A percentile compares a stretch with the other conserved stretches of the same genome.
phyloP scores from a whole-genome alignment of 2,329 filamentous ascomycete species.

The Cercospora beticola region DNA sequence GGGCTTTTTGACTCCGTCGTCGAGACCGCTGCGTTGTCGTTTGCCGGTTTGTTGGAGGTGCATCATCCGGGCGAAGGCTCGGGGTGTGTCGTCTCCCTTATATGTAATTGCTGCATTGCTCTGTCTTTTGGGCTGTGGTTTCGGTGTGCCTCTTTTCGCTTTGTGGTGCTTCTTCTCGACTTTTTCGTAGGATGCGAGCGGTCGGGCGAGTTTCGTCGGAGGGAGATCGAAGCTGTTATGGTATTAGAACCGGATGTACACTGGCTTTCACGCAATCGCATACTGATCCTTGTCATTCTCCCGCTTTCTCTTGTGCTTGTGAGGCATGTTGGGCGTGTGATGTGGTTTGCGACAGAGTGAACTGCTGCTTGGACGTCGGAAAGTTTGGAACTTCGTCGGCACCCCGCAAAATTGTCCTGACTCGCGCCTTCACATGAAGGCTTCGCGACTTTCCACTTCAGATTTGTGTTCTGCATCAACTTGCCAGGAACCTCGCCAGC shows the following conservation, averaged over 20 bases:
- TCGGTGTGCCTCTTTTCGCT: conserved; percentile 13
- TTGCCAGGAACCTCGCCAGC: conserved; percentile 19
- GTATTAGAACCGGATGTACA: conserved; percentile 46
- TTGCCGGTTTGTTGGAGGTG: conserved; percentile 62
- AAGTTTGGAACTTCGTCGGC: background rate
- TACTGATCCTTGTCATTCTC: conserved; percentile 42
- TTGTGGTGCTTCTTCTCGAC: conserved; percentile 30
- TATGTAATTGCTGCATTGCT: conserved; percentile 45
- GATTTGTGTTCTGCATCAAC: background rate
- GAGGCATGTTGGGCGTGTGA: conserved; percentile 25
- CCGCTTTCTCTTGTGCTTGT: conserved; percentile 37
- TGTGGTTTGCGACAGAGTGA: conserved; percentile 8
- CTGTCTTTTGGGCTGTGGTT: conserved; percentile 32
- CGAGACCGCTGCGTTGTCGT: conserved; percentile 62
- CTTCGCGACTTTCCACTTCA: background rate
- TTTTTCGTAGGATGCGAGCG: conserved; percentile 56
- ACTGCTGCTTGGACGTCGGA: background rate
- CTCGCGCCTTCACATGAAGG: conserved; percentile 15
- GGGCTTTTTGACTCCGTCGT: conserved; percentile 60
- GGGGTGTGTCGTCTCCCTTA: conserved; percentile 76
- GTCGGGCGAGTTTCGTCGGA: conserved; percentile 58
- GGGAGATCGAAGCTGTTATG: conserved; percentile 58
- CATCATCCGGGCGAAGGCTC: conserved; percentile 85
- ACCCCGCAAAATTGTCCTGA: conserved; percentile 8
- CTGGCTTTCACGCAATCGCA: background rate